Conservation (phyloP, 768 basidiomycete genomes). For the Phlegmacium glaucopus region DNA sequence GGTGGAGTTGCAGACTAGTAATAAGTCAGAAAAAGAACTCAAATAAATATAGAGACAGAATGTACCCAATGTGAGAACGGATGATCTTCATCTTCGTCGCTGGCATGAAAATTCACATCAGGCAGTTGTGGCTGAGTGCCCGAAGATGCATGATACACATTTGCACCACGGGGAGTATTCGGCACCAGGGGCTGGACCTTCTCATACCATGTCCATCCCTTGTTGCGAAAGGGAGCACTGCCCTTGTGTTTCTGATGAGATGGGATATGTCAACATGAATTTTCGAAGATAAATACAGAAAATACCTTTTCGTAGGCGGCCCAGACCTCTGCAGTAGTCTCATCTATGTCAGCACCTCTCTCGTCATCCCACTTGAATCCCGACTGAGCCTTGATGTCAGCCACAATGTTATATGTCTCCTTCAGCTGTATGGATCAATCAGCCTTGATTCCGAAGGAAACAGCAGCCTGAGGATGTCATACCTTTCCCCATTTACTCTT, state of each 20-base stretch:
- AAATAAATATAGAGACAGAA: too few relatives aligned
- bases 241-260: constrained; percentile 5
- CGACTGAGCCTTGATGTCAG: neutral
- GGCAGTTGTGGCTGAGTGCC: neutral
- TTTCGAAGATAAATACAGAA: neutral
- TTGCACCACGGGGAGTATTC: neutral
- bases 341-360: constrained; percentile 6
- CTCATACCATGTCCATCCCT: constrained; percentile 4
- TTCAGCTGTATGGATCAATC: neutral
- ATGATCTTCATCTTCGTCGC: neutral
- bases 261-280: neutral
- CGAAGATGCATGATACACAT: neutral
- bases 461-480: neutral
- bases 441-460: neutral
- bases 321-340: neutral
- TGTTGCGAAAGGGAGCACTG: constrained; percentile 5
- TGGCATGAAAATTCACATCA: neutral
- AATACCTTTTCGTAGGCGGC: neutral
- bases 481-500: neutral
- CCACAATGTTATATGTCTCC: neutral
- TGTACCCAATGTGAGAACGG: neutral
- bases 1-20: too few relatives aligned
- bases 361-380: constrained; percentile 7
- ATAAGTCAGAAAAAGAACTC: too few relatives aligned
- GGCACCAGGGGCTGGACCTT: constrained; percentile 6